These are phyloP conservation scores for Rhodamnia argentea DNA, from an alignment of 345 rosid species.

Conservation along the genomic window DNA sequence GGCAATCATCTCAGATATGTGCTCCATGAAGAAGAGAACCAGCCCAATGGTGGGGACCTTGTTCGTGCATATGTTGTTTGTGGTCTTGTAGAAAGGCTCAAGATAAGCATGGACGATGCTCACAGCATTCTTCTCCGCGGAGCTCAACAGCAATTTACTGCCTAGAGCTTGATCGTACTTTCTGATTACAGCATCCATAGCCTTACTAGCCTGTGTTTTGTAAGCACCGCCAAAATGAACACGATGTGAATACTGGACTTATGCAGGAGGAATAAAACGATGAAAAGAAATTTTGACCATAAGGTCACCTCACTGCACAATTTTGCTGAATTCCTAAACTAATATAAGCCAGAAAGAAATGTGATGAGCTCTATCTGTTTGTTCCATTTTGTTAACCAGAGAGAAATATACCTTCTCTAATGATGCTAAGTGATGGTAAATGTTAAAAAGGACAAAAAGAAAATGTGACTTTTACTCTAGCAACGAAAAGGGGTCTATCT, in stretches of 20 bases:
- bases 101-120: conserved; percentile 52
- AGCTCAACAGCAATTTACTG: conserved; percentile 38
- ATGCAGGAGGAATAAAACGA: background rate
- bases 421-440: background rate
- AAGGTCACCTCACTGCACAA: background rate
- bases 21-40: conserved; percentile 93
- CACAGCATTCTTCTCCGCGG: conserved; percentile 58
- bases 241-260: background rate
- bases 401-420: background rate
- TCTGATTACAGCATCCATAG: conserved; percentile 67
- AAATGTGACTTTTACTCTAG: background rate
- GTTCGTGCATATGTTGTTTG: conserved; percentile 63
- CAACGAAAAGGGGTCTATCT: background rate
- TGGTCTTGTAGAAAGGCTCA: conserved; percentile 81
- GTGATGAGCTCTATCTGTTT: background rate
- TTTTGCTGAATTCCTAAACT: background rate
- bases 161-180: conserved; percentile 57
- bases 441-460: background rate
- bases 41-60: conserved; percentile 69
- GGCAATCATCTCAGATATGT: conserved; percentile 71
- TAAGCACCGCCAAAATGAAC: background rate
- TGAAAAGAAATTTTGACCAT: background rate
- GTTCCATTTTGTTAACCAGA: background rate
- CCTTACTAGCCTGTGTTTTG: conserved; percentile 58
- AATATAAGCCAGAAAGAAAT: background rate